Evolutionary conservation across 805 yeast species (phyloP).

Genomic region (Pichia manshurica): DNA sequence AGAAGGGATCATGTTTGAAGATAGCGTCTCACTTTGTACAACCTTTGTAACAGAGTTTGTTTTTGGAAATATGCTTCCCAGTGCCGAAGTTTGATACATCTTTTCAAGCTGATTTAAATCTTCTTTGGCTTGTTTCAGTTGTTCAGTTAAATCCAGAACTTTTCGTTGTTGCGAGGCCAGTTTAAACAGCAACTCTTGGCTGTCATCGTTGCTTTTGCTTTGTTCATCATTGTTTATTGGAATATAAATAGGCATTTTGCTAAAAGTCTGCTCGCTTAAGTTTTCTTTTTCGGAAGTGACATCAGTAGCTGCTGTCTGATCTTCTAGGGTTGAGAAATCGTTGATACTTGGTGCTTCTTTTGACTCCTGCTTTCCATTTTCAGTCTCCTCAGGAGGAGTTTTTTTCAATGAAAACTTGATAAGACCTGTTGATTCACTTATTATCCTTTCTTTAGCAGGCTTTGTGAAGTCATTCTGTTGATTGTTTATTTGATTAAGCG

Average conservation of each 20-base stretch:
- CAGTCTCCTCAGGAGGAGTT: constrained; percentile 3
- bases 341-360: not conserved
- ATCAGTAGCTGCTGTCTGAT: not conserved
- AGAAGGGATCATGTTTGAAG: not conserved
- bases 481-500: constrained; percentile 21
- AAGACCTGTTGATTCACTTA: constrained; percentile 48
- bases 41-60: not conserved
- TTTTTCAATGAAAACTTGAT: constrained; percentile 37
- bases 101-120: constrained; percentile 35
- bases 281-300: not conserved
- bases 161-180: constrained; percentile 51
- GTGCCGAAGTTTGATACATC: constrained; percentile 20
- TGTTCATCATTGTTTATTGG: constrained; percentile 25
- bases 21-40: no score
- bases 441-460: constrained; percentile 35
- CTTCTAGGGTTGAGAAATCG: not conserved
- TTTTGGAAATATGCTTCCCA: not conserved
- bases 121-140: constrained; percentile 35
- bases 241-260: constrained; percentile 33
- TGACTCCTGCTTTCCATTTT: not conserved
- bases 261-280: not conserved
- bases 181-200: constrained; percentile 28
- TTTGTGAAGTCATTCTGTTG: constrained; percentile 11
- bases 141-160: constrained; percentile 43
- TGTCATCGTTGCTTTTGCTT: constrained; percentile 1